Evolutionary conservation across 768 basidiomycete species (phyloP), one percentile per base, ranked within the genome.

Genomic region (Collybia sordida): DNA sequence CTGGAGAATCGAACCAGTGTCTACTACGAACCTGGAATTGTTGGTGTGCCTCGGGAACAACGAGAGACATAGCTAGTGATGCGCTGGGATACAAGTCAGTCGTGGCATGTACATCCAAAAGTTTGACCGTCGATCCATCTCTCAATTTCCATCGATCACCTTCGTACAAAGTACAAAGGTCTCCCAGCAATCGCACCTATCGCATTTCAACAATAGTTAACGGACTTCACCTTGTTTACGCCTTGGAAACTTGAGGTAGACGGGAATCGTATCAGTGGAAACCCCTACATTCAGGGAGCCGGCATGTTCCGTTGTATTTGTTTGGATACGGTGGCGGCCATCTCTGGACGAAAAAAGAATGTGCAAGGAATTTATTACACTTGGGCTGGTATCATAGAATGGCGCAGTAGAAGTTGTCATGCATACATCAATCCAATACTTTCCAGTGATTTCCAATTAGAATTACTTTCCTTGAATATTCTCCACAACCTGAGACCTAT

Each of bases 21-120:
- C 19, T 18, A 12, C 37, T 18, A 12, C 44, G 15, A 21, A 91
- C 93, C 80, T 94, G 93, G 77, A 96, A 96, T 77, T 95, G 93
- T 65, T 90, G 86, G 68, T 98, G 93, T 55, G 90, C 69, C 76
- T 98, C 96, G 51, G 94, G 96, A 52, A 94, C 85, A 67, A 95
- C 94, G 77, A 98, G 91, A 74, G 95, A 97, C 95, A 98, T 98
- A 59, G 50, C 47, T 4, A 31, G 42, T 48, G 41, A 55, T 51
- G 51, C 55, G 49, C 61, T 63, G 42, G 24, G 39, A 56, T 40
- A 56, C 55, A 45, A 52, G 54, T 62, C 52, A 65, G 58, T 58
- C 31, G 53, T 50, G 24, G 37, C 47, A 23, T 24, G 44, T 42
- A 61, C 60, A 59, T 56, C 58, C 51, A 47, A 40, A 52, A 52